A percentile compares a stretch with the other conserved stretches of the same genome.
These are phyloP conservation scores for Cercospora zeae-maydis DNA, from an alignment of 2,329 filamentous ascomycete genomes.

Conservation along the genomic window DNA sequence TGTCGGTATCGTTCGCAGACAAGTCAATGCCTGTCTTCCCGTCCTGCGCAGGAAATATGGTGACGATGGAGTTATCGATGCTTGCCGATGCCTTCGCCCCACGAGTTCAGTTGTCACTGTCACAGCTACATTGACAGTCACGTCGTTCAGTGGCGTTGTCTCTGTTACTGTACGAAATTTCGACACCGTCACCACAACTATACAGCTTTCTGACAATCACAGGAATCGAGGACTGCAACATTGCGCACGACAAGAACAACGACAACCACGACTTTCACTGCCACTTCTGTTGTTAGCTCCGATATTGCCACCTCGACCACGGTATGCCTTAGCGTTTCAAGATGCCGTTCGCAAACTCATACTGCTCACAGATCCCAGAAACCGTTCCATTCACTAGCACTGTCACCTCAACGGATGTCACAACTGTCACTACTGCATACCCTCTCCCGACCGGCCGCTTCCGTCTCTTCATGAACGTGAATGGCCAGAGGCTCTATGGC, in stretches of 20 bases:
- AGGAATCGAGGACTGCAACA: background rate
- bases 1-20: background rate
- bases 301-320: background rate
- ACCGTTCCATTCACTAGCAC: constrained; percentile 1
- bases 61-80: background rate
- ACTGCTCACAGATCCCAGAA: background rate
- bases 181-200: background rate
- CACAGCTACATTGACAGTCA: background rate
- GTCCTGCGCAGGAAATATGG: background rate
- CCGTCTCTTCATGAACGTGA: constrained; percentile 1
- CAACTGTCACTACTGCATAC: constrained; percentile 2
- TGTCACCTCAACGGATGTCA: background rate
- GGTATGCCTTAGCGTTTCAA: background rate
- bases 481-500: constrained; percentile 5
- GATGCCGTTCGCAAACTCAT: background rate
- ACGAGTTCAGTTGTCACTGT: background rate
- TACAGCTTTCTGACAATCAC: background rate
- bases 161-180: background rate
- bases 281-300: background rate
- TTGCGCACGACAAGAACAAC: background rate
- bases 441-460: constrained; percentile 6
- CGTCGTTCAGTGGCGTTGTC: background rate
- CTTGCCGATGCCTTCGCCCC: constrained; percentile 7
- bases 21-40: background rate
- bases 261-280: constrained; percentile 3